Evolutionary conservation across 768 basidiomycete species (phyloP).

Genomic region (Collybia nuda): DNA sequence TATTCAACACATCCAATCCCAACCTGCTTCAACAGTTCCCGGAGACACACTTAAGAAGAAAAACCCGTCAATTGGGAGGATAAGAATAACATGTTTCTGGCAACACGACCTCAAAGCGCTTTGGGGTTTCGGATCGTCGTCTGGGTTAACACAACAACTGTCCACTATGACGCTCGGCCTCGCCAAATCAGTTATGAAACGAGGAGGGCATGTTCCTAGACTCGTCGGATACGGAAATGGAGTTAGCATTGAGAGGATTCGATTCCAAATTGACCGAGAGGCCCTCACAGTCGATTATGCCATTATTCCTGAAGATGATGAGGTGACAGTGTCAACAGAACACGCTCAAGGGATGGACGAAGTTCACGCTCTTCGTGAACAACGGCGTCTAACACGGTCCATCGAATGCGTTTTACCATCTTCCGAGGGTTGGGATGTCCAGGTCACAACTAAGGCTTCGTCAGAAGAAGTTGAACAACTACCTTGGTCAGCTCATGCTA

Average conservation of each 20-base stretch:
- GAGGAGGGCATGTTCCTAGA: slow-evolving; percentile 73
- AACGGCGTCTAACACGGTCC: slow-evolving; percentile 67
- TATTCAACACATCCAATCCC: slow-evolving; percentile 65
- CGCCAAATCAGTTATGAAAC: slow-evolving; percentile 76
- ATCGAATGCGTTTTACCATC: slow-evolving; percentile 81
- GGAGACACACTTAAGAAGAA: slow-evolving; percentile 33
- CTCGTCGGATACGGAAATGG: slow-evolving; percentile 79
- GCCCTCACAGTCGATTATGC: slow-evolving; percentile 83
- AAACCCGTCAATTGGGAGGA: slow-evolving; percentile 29
- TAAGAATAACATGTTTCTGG: slow-evolving; percentile 92
- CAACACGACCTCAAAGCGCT: slow-evolving; percentile 88
- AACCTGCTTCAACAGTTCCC: slow-evolving; percentile 24
- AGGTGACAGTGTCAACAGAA: slow-evolving; percentile 30
- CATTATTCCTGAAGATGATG: slow-evolving; percentile 75
- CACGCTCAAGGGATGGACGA: slow-evolving; percentile 57
- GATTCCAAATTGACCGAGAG: slow-evolving; percentile 81
- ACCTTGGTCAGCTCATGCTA: slow-evolving; percentile 70
- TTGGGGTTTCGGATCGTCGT: slow-evolving; percentile 75
- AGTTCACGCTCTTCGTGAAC: slow-evolving; percentile 62
- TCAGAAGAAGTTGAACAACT: slow-evolving; percentile 69
- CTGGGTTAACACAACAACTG: slow-evolving; percentile 73
- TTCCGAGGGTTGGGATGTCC: slow-evolving; percentile 84
- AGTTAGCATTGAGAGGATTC: slow-evolving; percentile 74
- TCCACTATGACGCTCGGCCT: slow-evolving; percentile 83
- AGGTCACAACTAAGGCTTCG: slow-evolving; percentile 71